These are phyloP conservation scores for Fistulinella cinereoalba DNA, from an alignment of 1,284 basidiomycete genomes.

Conservation along the genomic window DNA sequence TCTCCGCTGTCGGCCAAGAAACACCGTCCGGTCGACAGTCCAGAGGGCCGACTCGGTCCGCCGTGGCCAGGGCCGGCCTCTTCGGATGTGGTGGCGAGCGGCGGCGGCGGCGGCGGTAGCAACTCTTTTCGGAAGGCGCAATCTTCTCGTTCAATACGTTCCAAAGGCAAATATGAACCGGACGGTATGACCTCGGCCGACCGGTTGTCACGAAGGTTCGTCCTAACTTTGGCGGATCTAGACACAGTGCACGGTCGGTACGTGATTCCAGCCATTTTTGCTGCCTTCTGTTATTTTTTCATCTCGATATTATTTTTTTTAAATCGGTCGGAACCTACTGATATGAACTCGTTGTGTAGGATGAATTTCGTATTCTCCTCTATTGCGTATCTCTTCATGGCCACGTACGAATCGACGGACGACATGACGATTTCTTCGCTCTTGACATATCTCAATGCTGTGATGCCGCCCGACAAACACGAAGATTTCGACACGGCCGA, in stretches of 20 bases:
- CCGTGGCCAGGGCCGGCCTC: slow-evolving; percentile 19
- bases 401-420: slow-evolving; percentile 61
- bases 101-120: background rate
- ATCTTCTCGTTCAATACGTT: slow-evolving; percentile 24
- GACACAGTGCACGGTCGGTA: slow-evolving; percentile 57
- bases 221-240: slow-evolving; percentile 51
- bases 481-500: slow-evolving; percentile 76
- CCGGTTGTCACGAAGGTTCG: slow-evolving; percentile 34
- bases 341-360: too few species aligned
- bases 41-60: slow-evolving; percentile 21
- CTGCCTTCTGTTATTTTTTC: slow-evolving; percentile 3
- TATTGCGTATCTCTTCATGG: slow-evolving; percentile 57
- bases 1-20: slow-evolving; percentile 24
- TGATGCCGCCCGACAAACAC: slow-evolving; percentile 70
- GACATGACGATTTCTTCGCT: slow-evolving; percentile 65
- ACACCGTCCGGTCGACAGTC: slow-evolving; percentile 14
- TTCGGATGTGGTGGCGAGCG: slow-evolving; percentile 11
- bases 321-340: too few species aligned
- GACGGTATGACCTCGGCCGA: slow-evolving; percentile 21
- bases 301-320: background rate
- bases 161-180: slow-evolving; percentile 24
- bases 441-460: slow-evolving; percentile 67
- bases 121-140: slow-evolving; percentile 21
- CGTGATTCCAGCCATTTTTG: slow-evolving; percentile 23
- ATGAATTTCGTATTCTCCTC: slow-evolving; percentile 57